Evolutionary conservation across 2,329 filamentous ascomycete species (phyloP).

Genomic region (Colletotrichum paranaense): DNA sequence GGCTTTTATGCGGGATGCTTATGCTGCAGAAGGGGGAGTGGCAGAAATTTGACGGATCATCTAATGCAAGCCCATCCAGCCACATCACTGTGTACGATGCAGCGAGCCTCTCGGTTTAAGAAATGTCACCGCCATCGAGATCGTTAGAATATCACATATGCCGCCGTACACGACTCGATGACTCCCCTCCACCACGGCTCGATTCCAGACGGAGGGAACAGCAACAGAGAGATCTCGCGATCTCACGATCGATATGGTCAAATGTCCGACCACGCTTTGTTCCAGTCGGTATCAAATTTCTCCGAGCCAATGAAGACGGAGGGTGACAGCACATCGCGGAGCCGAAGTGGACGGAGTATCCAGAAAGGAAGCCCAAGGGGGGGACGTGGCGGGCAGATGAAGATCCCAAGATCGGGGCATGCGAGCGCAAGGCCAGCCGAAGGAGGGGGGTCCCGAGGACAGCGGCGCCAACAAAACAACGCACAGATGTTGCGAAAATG

Average conservation of each 20-base stretch:
- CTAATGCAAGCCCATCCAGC: background rate
- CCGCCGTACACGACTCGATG: background rate
- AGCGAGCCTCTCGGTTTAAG: background rate
- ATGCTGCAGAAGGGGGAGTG: background rate
- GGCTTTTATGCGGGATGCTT: background rate
- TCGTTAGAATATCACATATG: background rate
- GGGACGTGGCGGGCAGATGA: background rate
- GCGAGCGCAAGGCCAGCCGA: background rate
- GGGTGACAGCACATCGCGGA: background rate
- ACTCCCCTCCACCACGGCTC: background rate
- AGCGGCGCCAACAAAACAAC: background rate
- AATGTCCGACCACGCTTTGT: background rate
- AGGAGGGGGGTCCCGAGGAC: background rate
- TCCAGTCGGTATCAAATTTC: background rate
- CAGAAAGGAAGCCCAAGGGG: background rate
- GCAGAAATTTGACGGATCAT: background rate
- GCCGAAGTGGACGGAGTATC: background rate
- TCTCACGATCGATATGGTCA: background rate
- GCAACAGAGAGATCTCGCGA: background rate
- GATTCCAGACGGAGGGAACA: background rate
- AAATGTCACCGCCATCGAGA: background rate
- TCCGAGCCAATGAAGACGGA: background rate
- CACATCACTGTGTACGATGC: background rate
- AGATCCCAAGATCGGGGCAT: slow-evolving; percentile 7
- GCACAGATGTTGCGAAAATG: slow-evolving; percentile 16